Base-by-base conservation (phyloP, 164 flowering plant species). In the Piper betle region DNA sequence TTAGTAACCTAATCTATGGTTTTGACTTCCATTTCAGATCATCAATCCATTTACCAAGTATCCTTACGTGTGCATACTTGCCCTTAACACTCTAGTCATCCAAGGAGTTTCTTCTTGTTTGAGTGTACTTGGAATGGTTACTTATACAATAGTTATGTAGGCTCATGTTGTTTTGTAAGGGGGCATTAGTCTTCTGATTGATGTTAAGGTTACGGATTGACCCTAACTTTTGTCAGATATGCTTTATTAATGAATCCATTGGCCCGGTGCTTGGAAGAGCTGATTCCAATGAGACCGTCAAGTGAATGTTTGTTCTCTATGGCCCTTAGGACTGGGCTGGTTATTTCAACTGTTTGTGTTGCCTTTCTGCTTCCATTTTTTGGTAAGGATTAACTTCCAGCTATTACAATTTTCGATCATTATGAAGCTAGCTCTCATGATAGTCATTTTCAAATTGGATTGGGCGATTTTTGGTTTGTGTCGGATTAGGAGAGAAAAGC, bases 21-120 rank as follows among this genome's bases (percentile, higher is more conserved):
- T n/a, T n/a, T n/a, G n/a, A n/a, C n/a, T n/a, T 62, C n/a, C 55
- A 57, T 55, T 71, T 39, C 86, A 92, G 98, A 91, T 92, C 59
- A 75, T 89, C 78, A 92, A 78, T 73, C 98, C 98, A 33, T 77
- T 89, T 50, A 84, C 94, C 61, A 92, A 92, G 81, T 91, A 90
- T 87, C 92, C 92, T 84, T 85, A 7, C 12, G 50, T 8, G 12
- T 43, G 50, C 50, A 8, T 43, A 43, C 12, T 43, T 43, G 50
- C 50, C 43, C 12, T 43, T 43, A n/a, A 43, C 8, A 7, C 50
- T 43, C 12, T 10, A 7, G 2, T 43, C 2, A 8, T 43, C 10
- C 10, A 43, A 43, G 12, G 50, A 43, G 8, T 43, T 43, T 43
- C 50, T 2, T 1, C 12, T 43, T 8, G 8, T 43, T 10, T 15